Conservation (phyloP, 352 stramenopile genomes). For the Saprolegnia diclina region DNA sequence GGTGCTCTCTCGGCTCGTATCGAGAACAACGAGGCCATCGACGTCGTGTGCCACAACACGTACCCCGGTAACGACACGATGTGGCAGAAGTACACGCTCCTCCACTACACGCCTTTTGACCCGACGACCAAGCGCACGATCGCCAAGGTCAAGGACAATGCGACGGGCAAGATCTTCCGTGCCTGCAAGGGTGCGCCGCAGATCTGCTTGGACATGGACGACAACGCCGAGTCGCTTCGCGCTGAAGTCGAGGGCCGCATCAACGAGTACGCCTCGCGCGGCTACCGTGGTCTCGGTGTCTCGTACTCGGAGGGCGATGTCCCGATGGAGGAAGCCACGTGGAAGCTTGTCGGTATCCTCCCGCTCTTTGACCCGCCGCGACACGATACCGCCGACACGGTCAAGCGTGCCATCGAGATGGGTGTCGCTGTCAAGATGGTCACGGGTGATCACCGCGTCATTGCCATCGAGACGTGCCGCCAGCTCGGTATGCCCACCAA, state of each 20-base stretch:
- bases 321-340: constrained; percentile 72
- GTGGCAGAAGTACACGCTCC: constrained; percentile 64
- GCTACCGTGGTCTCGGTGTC: constrained; percentile 65
- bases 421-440: constrained; percentile 95
- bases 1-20: constrained; percentile 54
- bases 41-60: constrained; percentile 63
- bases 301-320: constrained; percentile 55
- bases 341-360: constrained; percentile 89
- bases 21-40: constrained; percentile 71
- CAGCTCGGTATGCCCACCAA: constrained; percentile 85
- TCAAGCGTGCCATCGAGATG: constrained; percentile 83
- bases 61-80: constrained; percentile 80
- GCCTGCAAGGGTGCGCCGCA: constrained; percentile 90
- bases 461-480: constrained; percentile 89
- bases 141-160: constrained; percentile 79
- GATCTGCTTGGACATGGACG: constrained; percentile 82
- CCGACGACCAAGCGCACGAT: constrained; percentile 88
- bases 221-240: constrained; percentile 48
- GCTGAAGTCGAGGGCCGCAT: constrained; percentile 76
- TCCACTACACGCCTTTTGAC: constrained; percentile 80
- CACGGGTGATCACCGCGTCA: constrained; percentile 91
- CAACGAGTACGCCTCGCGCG: constrained; percentile 64
- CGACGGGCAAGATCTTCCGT: constrained; percentile 80
- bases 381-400: constrained; percentile 88
- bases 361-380: constrained; percentile 91